Evolutionary conservation across 257 asterid genomes (phyloP).

Genomic region (Capsicum rhomboideum): DNA sequence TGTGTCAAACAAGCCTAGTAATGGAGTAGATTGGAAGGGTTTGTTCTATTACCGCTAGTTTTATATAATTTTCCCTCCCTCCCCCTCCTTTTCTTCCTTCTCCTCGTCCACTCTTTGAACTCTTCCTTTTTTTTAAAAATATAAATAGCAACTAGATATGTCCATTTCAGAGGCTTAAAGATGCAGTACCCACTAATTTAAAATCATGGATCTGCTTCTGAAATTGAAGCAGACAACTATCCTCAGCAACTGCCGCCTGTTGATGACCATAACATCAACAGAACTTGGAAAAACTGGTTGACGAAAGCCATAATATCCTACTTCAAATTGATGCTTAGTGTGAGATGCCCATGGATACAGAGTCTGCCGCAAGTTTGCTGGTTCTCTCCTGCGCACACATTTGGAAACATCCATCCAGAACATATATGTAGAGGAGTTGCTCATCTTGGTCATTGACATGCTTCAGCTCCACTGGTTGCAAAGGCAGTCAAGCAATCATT

Average conservation of each 20-base stretch:
- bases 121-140: background rate
- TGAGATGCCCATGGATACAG: background rate
- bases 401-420: background rate
- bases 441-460: background rate
- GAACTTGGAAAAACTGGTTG: background rate
- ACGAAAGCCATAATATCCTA: background rate
- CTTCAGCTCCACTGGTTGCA: background rate
- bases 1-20: background rate
- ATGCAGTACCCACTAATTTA: background rate
- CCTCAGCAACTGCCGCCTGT: background rate
- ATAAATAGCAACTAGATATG: background rate
- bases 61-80: background rate
- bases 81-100: background rate
- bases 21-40: background rate
- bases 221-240: background rate
- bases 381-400: background rate
- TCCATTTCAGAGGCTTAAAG: background rate
- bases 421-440: background rate
- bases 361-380: background rate
- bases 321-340: background rate
- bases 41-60: background rate
- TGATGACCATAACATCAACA: no score
- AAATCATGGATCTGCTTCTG: background rate
- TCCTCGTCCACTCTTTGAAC: background rate
- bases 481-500: background rate